A percentile compares a stretch with the other conserved stretches of the same genome.
phyloP scores from a whole-genome alignment of 2,329 filamentous ascomycete species.

The Madurella mycetomatis region DNA sequence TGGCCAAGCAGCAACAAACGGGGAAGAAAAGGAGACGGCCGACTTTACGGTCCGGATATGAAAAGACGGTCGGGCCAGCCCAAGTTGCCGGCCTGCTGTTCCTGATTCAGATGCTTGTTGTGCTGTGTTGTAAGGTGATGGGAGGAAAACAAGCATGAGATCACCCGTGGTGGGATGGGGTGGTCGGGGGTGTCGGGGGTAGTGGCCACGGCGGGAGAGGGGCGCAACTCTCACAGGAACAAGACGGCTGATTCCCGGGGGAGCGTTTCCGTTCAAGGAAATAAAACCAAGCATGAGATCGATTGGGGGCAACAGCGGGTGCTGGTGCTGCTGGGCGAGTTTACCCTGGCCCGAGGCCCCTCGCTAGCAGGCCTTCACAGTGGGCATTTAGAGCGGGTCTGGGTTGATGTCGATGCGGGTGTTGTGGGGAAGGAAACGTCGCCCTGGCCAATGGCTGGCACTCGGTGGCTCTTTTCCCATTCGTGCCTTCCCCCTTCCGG shows the following conservation, averaged over 20 bases:
- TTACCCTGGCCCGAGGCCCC: neutral
- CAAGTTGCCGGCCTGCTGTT: constrained; percentile 20
- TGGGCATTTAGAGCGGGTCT: no score
- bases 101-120: constrained; percentile 11
- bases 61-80: constrained; percentile 25
- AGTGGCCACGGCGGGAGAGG: constrained; percentile 17
- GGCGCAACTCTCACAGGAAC: neutral
- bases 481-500: constrained; percentile 18
- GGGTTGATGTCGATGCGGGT: constrained; percentile 2
- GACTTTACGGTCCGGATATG: constrained; percentile 11
- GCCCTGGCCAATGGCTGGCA: constrained; percentile 15
- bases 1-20: constrained; percentile 7
- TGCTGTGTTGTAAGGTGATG: constrained; percentile 21
- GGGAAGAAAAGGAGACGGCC: constrained; percentile 8
- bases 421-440: constrained; percentile 14
- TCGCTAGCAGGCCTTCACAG: neutral
- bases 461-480: constrained; percentile 1
- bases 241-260: neutral
- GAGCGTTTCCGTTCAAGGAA: neutral
- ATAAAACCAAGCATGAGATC: neutral
- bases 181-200: constrained; percentile 18
- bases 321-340: no score
- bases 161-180: constrained; percentile 21
- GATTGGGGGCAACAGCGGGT: neutral
- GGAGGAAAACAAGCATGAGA: constrained; percentile 23